Base-by-base conservation (phyloP, 768 basidiomycete genomes). In the Phylloporus sp. region DNA sequence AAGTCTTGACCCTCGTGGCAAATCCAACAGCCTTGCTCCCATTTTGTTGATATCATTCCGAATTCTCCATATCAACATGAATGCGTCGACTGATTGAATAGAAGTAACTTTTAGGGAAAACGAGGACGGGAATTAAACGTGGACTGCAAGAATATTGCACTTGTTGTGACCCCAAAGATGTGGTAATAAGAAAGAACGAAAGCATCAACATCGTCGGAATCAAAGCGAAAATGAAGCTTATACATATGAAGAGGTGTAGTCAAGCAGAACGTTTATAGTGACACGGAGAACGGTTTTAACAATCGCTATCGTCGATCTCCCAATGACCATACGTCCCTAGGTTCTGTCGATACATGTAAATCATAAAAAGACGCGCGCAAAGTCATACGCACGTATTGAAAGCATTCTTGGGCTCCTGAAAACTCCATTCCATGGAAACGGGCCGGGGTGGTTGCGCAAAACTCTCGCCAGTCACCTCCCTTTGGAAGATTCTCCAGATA, bases 381-480 rank as follows among this genome's bases (percentile, higher is more conserved):
- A 44, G n/a, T 44, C 11, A 26, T 8, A 60, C 59, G 40, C 7
- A 55, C 61, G 5, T 13, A 40, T 56, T 60, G 56, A 56, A 47
- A 55, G 27, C 59, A 62, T 26, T 55, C 50, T n/a, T 63, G 54
- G n/a, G 59, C 54, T 22, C 70, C 57, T 9, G 52, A 28, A 47
- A 69, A 70, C 13, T 65, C 57, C 57, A 63, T 48, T 2, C 48
- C 53, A 13, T 38, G 46, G 47, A 71, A 69, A 16, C 40, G 53
- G 6, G 47, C 56, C 13, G 70, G 70, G 0, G 70, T 72, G 3
- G 71, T 68, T 5, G 68, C 68, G 27, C 68, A 71, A 38, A 72
- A 70, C 13, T 63, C 63, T 28, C 56, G 54, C 70, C 67, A 70
- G 27, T 69, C 61, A 5, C 60, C 57, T 18, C 57, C 61, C 10